These are phyloP conservation scores for Spatholobus suberectus DNA, from an alignment of 306 rosid genomes.

Conservation along the genomic window DNA sequence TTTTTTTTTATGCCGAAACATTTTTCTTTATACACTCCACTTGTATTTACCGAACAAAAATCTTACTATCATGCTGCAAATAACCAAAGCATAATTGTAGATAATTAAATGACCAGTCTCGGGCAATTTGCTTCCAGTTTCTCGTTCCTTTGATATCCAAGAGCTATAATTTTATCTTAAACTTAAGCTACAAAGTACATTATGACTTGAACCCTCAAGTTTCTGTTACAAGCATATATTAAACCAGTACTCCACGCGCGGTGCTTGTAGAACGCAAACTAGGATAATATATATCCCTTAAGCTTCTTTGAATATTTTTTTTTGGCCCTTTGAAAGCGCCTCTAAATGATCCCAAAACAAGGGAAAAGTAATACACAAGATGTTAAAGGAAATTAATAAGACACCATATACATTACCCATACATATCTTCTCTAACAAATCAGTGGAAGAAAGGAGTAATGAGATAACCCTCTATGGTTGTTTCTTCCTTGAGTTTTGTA, in stretches of 20 bases:
- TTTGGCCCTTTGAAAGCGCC: not conserved
- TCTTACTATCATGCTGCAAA: slow-evolving; percentile 11
- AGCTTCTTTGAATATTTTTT: not conserved
- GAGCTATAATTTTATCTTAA: slow-evolving; percentile 10
- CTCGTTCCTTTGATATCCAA: slow-evolving; percentile 31
- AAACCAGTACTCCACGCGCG: not conserved
- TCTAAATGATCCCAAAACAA: slow-evolving; percentile 2
- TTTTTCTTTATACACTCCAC: no score
- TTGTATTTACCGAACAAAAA: not conserved
- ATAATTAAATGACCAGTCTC: not conserved
- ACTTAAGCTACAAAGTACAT: slow-evolving; percentile 16
- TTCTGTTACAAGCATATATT: slow-evolving; percentile 16
- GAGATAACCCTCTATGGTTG: slow-evolving; percentile 44
- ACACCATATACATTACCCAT: slow-evolving; percentile 42
- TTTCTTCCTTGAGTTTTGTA: slow-evolving; percentile 52
- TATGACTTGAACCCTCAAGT: slow-evolving; percentile 21
- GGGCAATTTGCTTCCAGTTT: slow-evolving; percentile 1
- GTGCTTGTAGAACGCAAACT: slow-evolving; percentile 14
- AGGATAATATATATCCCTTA: not conserved
- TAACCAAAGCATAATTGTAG: not conserved
- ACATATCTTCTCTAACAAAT: slow-evolving; percentile 16
- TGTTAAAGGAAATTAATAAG: not conserved
- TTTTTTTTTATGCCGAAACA: no score
- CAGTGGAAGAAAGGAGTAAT: not conserved
- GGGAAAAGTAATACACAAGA: not conserved